Evolutionary conservation across 2,329 filamentous ascomycete species (phyloP).

Genomic region (Cercospora beticola): DNA sequence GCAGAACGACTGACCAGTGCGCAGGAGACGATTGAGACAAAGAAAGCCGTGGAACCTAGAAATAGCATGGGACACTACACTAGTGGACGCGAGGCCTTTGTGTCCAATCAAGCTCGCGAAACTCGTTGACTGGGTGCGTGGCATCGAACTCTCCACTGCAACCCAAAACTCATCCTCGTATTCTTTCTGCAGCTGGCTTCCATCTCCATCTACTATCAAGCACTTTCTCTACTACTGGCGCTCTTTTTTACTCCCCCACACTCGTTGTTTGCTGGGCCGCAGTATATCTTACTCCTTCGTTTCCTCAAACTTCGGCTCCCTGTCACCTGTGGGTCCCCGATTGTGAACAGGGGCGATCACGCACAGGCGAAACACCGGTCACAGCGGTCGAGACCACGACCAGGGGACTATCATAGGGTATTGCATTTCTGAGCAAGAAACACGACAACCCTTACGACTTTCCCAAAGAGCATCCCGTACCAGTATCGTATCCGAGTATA

Average conservation of each 20-base stretch:
- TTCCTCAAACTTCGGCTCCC: neutral
- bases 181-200: slow-evolving; percentile 4
- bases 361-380: slow-evolving; percentile 17
- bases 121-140: slow-evolving; percentile 12
- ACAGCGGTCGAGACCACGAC: slow-evolving; percentile 1
- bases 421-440: slow-evolving; percentile 5
- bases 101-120: slow-evolving; percentile 19
- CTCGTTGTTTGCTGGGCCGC: slow-evolving; percentile 4
- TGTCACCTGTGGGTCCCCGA: slow-evolving; percentile 1
- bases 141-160: slow-evolving; percentile 16
- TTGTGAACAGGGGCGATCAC: slow-evolving; percentile 14
- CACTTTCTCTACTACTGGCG: slow-evolving; percentile 4
- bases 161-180: slow-evolving; percentile 20
- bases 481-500: slow-evolving; percentile 3
- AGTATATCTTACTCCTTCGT: neutral
- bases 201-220: slow-evolving; percentile 1
- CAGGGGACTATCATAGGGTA: neutral
- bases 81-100: slow-evolving; percentile 17
- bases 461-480: neutral
- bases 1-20: neutral
- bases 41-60: slow-evolving; percentile 4
- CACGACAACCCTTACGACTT: neutral
- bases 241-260: neutral
- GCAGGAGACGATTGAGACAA: neutral
- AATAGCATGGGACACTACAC: slow-evolving; percentile 15